Base-by-base conservation (phyloP, 192 early-diverging fungal genomes). In the Physocladia obscura region DNA sequence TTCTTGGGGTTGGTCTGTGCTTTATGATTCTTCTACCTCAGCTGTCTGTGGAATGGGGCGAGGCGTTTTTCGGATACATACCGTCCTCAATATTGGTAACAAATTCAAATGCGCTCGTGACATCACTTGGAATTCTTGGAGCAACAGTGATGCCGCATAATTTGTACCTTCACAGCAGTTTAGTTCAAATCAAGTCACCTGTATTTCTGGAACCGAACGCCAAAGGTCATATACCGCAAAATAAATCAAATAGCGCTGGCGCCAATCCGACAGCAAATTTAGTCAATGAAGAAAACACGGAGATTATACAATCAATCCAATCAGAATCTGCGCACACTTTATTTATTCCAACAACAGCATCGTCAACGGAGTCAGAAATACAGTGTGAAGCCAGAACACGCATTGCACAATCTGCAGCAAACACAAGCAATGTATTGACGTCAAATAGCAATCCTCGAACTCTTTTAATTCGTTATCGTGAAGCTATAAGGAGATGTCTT, bases 91-190 rank as follows among this genome's bases (percentile, higher is more conserved):
- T 80, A 39, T 75, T 93, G 13, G 82, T 91, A 48, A 84, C 84
- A 0, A 62, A 90, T 38, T 47, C 75, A 0, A 80, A 76, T 1
- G 71, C 78, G n/a, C 69, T 93, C 1, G 91, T 82, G 40, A 64
- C 90, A 2, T 75, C 87, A 21, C 84, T 93, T 31, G 91, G 90
- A 62, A 93, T 93, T 52, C 85, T 93, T 64, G 92, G 92, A 22
- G 92, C 92, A 0, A 93, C 92, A 0, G 90, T 80, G 39, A 95
- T 95, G 93, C 93, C 93, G 21, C 93, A 95, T 76, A 92, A 92
- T 62, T 71, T 93, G 1, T 93, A 90, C 54, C 78, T 93, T 4
- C 92, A 93, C 48, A 88, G 88, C 1, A 77, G 82, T 50, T 77
- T 93, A 37, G 87, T 92, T 3, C 82, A 87, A 50, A 78, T 60